These are phyloP conservation scores for Thielaviopsis ethacetica DNA, from an alignment of 2,329 filamentous ascomycete species.

Conservation along the genomic window DNA sequence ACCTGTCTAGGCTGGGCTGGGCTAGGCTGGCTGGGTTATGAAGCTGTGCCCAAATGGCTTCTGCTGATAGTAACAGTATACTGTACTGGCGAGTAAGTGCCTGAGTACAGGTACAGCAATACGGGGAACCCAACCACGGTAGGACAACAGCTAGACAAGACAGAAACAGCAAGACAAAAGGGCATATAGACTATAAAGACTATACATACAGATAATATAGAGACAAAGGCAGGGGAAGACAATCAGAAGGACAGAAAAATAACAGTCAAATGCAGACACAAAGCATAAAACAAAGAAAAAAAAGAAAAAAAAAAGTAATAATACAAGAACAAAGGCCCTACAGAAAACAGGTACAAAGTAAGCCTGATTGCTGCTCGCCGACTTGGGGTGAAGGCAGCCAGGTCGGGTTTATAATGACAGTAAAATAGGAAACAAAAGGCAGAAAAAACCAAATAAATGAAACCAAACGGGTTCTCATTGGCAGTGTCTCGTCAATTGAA, in stretches of 20 bases:
- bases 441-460: no score
- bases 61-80: not conserved
- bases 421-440: no score
- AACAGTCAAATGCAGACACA: no score
- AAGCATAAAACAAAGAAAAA: not conserved
- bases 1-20: not conserved
- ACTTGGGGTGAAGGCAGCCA: no score
- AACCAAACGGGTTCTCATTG: no score
- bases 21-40: not conserved
- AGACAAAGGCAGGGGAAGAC: not conserved
- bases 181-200: not conserved
- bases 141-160: not conserved
- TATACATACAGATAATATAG: not conserved
- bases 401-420: no score
- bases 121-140: not conserved
- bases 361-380: not conserved
- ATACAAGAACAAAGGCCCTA: not conserved
- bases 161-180: not conserved
- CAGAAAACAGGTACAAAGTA: not conserved
- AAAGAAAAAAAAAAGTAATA: not conserved
- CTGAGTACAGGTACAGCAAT: not conserved
- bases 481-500: no score
- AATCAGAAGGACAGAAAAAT: not conserved
- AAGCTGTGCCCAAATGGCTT: not conserved
- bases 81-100: not conserved